Conservation (phyloP, 2,329 filamentous ascomycete genomes). For the Rutstroemia sp. region DNA sequence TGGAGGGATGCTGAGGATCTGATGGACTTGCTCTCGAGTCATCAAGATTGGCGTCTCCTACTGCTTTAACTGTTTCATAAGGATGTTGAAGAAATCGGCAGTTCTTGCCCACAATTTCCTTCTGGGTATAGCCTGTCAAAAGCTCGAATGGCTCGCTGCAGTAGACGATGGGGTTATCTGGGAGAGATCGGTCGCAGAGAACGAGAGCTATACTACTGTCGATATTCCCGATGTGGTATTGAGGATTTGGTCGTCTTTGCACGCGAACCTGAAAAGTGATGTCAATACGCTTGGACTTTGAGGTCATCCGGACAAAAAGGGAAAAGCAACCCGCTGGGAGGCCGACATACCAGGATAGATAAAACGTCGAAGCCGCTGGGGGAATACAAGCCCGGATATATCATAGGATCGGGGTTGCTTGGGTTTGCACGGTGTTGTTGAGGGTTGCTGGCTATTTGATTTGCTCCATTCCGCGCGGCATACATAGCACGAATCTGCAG, state of each 20-base stretch:
- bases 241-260: constrained; percentile 70
- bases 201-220: constrained; percentile 92
- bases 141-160: constrained; percentile 91
- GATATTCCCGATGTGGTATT: constrained; percentile 82
- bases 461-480: neutral
- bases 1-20: constrained; percentile 53
- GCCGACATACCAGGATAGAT: constrained; percentile 43
- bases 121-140: constrained; percentile 78
- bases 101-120: constrained; percentile 83
- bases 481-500: neutral
- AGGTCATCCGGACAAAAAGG: neutral
- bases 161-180: constrained; percentile 88
- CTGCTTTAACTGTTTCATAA: constrained; percentile 40
- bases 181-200: constrained; percentile 81
- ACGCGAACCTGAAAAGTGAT: constrained; percentile 37
- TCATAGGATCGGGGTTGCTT: constrained; percentile 36
- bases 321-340: neutral
- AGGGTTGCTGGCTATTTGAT: neutral
- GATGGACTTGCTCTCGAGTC: constrained; percentile 45
- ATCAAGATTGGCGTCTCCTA: constrained; percentile 4
- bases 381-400: constrained; percentile 50
- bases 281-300: neutral
- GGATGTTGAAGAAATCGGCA: constrained; percentile 90
- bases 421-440: neutral
- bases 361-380: constrained; percentile 49